Conservation (phyloP, 1,284 basidiomycete genomes). For the Inonotus hispidus region DNA sequence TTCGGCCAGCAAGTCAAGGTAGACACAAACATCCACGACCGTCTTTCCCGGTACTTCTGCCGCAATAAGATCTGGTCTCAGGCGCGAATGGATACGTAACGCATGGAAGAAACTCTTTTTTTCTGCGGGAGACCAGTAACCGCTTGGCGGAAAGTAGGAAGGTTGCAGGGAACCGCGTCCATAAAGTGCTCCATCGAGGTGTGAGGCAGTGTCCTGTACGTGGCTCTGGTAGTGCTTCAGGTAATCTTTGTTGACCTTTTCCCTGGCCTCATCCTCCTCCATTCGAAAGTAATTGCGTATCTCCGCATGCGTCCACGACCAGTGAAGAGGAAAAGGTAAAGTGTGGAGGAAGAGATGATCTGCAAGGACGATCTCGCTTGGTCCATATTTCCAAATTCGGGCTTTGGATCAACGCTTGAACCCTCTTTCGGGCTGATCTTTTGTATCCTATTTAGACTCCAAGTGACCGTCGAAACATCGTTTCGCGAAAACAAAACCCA, state of each 20-base stretch:
- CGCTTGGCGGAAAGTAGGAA: constrained; percentile 38
- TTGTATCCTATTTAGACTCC: no score
- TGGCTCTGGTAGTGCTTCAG: constrained; percentile 30
- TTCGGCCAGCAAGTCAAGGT: constrained; percentile 47
- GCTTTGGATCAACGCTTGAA: no score
- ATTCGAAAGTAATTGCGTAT: neutral
- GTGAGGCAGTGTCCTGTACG: constrained; percentile 27
- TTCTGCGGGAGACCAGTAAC: constrained; percentile 61
- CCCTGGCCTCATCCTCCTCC: constrained; percentile 9
- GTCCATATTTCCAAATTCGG: no score
- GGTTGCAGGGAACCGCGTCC: constrained; percentile 24
- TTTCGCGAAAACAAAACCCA: no score
- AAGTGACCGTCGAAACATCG: no score
- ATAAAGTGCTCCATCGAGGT: constrained; percentile 10
- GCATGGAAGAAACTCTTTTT: constrained; percentile 68
- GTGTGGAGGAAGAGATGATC: neutral
- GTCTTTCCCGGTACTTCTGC: constrained; percentile 57
- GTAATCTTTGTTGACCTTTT: constrained; percentile 19
- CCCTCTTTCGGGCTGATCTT: no score
- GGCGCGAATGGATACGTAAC: constrained; percentile 55
- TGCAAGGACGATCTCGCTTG: no score
- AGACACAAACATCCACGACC: constrained; percentile 53
- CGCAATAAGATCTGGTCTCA: constrained; percentile 68
- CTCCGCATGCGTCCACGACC: neutral
- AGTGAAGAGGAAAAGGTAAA: neutral